Base-by-base conservation (phyloP, 225 moss, liverwort and hornwort species). In the Polytrichum commune region DNA sequence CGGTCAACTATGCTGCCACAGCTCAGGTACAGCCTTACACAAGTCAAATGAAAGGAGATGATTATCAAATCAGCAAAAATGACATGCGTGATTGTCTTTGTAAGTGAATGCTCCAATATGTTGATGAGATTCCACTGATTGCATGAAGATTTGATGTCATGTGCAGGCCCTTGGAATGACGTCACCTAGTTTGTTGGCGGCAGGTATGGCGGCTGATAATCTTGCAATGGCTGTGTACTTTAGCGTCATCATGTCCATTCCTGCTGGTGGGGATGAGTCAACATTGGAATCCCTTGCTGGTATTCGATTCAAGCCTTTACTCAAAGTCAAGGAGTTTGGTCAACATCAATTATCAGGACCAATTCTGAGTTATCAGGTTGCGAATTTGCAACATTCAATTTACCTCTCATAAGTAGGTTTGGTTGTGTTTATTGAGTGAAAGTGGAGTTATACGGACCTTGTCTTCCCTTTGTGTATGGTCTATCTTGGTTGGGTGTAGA, bases 161-260 rank as follows among this genome's bases (percentile, higher is more conserved):
- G 9, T 78, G 80, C 82, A 92, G 92, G 92, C 90, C 24, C 75
- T 98, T 30, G 94, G 92, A 56, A 84, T 95, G 58, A 88, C 73
- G 71, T 94, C 97, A 8, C 87, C 89, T 65, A 91, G 87, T 84
- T 64, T 91, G 69, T 74, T 98, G 74, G 97, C 97, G 76, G 97
- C 94, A 73, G 97, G 97, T 82, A 93, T 98, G 97, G 97, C 97
- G 19, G 97, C 97, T 18, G 97, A 98, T 69, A 98, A 98, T 71
- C 77, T 98, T 70, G 94, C 92, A 58, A 98, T 93, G 94, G 97
- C 91, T 55, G 71, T 91, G 58, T 98, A 98, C 78, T 98, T 94
- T 66, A 74, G 84, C 65, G 78, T 93, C 60, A 93, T 96, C 67
- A 93, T 96, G 93, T 81, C 90, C 46, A 92, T 96, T 79, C 93